phyloP scores from a whole-genome alignment of 2,329 filamentous ascomycete species.

The Fusarium coicis region DNA sequence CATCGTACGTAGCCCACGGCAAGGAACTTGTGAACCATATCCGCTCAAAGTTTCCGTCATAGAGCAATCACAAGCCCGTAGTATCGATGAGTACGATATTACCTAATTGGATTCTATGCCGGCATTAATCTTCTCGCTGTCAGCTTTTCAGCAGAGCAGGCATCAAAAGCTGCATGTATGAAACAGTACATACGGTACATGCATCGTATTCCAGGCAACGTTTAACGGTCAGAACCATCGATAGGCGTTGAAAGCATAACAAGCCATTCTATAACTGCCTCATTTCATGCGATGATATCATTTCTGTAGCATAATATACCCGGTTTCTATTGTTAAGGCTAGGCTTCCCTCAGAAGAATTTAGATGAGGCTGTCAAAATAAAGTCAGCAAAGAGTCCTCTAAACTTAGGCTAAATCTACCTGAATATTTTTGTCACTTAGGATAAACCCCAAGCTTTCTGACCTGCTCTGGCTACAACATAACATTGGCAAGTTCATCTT shows the following conservation, averaged over 20 bases:
- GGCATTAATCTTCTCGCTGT: fast-evolving
- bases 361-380: neutral
- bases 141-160: neutral
- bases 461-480: neutral
- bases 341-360: neutral
- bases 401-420: neutral
- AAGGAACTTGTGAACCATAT: neutral
- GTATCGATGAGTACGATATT: neutral
- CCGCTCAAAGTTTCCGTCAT: neutral
- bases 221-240: neutral
- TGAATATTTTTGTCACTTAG: fast-evolving
- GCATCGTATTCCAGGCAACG: slow-evolving; percentile 8
- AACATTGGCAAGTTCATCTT: neutral
- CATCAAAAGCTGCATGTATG: neutral
- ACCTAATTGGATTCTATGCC: neutral
- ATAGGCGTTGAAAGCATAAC: neutral
- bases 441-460: neutral
- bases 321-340: neutral
- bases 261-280: neutral
- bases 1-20: neutral
- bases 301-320: neutral
- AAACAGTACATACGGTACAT: neutral
- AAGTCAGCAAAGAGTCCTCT: too few relatives aligned
- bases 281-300: neutral
- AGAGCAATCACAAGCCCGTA: neutral